Evolutionary conservation across 768 basidiomycete species (phyloP).

Genomic region (Sarcodon sp.): DNA sequence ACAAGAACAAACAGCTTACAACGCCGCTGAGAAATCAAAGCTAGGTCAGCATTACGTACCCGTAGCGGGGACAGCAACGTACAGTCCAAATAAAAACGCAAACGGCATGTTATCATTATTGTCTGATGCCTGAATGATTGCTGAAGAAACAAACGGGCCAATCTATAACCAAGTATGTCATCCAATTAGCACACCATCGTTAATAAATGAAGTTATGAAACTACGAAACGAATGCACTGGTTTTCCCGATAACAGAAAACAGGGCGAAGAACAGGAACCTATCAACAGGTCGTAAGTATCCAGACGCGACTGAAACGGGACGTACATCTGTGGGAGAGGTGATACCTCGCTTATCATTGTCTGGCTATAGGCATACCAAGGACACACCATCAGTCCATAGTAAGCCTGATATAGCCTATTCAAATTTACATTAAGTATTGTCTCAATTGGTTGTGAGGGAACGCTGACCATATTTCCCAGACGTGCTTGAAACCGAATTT

Average conservation of each 20-base stretch:
- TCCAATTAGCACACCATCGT: not conserved
- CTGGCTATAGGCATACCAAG: conserved; percentile 75
- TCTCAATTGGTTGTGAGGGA: not conserved
- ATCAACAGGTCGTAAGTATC: not conserved
- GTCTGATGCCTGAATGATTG: conserved; percentile 54
- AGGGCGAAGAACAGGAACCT: conserved; percentile 69
- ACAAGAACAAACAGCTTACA: conserved; percentile 45
- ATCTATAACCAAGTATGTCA: conserved; percentile 22
- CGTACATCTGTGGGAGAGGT: conserved; percentile 56
- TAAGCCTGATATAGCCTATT: conserved; percentile 55
- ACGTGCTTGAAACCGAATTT: conserved; percentile 74
- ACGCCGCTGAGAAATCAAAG: conserved; percentile 24
- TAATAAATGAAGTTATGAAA: too few species aligned
- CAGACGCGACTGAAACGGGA: not conserved
- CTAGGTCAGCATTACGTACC: not conserved
- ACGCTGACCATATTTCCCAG: conserved; percentile 61
- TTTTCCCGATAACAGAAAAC: conserved; percentile 43
- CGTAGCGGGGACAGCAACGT: conserved; percentile 14
- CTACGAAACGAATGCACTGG: not conserved
- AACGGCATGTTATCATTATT: conserved; percentile 71
- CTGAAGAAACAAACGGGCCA: conserved; percentile 62
- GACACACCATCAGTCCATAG: conserved; percentile 64
- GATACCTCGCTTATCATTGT: conserved; percentile 78
- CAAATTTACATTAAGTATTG: not conserved
- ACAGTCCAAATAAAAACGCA: conserved; percentile 61